phyloP scores from a whole-genome alignment of 2,329 filamentous ascomycete genomes.

The Coleophoma eucalyptorum region DNA sequence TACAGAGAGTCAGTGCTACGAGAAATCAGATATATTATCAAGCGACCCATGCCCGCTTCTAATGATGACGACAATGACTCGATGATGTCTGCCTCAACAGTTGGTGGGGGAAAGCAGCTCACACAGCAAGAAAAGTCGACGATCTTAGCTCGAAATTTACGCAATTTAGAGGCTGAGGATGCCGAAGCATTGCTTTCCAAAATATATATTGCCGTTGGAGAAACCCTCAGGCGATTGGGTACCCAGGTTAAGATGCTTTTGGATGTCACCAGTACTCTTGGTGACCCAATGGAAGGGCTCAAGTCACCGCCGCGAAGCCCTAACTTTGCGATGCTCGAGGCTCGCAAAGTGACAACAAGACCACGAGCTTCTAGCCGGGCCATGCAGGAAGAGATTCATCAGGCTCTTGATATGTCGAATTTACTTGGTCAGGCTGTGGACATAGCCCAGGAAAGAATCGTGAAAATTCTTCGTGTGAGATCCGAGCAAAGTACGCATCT shows the following conservation, averaged over 20 bases:
- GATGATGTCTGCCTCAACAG: slow-evolving; percentile 79
- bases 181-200: slow-evolving; percentile 78
- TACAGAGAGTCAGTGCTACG: slow-evolving; percentile 82
- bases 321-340: slow-evolving; percentile 22
- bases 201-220: slow-evolving; percentile 84
- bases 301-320: slow-evolving; percentile 27
- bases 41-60: slow-evolving; percentile 82
- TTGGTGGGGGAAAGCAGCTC: slow-evolving; percentile 60
- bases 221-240: slow-evolving; percentile 78
- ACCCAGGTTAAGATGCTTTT: slow-evolving; percentile 94
- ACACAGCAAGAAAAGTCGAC: slow-evolving; percentile 87
- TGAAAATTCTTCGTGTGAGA: slow-evolving; percentile 73
- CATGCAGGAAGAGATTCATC: slow-evolving; percentile 72
- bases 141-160: slow-evolving; percentile 81
- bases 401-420: slow-evolving; percentile 72
- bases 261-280: slow-evolving; percentile 75
- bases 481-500: slow-evolving; percentile 69
- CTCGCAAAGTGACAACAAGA: slow-evolving; percentile 8
- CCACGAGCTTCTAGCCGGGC: slow-evolving; percentile 14
- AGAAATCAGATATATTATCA: slow-evolving; percentile 82
- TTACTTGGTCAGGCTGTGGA: slow-evolving; percentile 78
- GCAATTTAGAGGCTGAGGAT: slow-evolving; percentile 77
- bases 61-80: slow-evolving; percentile 93
- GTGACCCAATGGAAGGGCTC: slow-evolving; percentile 15
- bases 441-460: slow-evolving; percentile 71